Evolutionary conservation across 2,329 filamentous ascomycete species (phyloP), one percentile per base, ranked within the genome.

Genomic region (Venturia pyrina): DNA sequence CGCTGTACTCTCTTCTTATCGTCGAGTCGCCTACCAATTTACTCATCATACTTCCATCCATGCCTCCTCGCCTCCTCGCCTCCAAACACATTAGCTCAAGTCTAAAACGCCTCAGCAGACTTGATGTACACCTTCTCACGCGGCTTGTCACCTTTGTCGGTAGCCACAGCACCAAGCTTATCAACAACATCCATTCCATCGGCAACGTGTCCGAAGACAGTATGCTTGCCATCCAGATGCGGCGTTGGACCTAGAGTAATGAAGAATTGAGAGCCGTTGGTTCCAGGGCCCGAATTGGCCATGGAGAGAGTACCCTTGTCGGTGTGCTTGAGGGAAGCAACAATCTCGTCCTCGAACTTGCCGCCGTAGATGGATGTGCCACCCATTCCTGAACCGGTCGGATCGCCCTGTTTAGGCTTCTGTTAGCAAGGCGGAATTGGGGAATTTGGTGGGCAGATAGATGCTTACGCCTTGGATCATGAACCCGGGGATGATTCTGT

Each of bases 251-350:
- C 92, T 64, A 99, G 78, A 0, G 95, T 98, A 68, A 99, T 88
- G 80, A 99, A 99, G 81, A 98, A 98, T 76, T 99, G 95, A 75
- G 91, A 96, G 41, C 92, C 90, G 78, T 98, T 98, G 65, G 90
- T 90, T 72, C 93, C 83, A 62, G 78, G 80, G 57, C 92, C 88
- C 68, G 90, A 89, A 76, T 98, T 98, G 37, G 93, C 95, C 92
- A 98, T 97, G n/a, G 90, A 95, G 70, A 99, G 78, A 71, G 98
- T 78, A 0, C 95, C 95, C 67, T 95, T 84, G 59, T 95, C 83
- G 72, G 96, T 98, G 81, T 95, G 98, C 76, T 96, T 96, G 70
- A 99, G 81, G 40, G 95, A 85, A 71, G 89, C 91, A 76, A 98
- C 93, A 70, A 97, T 89, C 75, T 99, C 95, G 79, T 98, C 93